A percentile compares a stretch with the other conserved stretches of the same genome.
Conservation (phyloP, 2,329 filamentous ascomycete genomes). For the Aspergillus felis region DNA sequence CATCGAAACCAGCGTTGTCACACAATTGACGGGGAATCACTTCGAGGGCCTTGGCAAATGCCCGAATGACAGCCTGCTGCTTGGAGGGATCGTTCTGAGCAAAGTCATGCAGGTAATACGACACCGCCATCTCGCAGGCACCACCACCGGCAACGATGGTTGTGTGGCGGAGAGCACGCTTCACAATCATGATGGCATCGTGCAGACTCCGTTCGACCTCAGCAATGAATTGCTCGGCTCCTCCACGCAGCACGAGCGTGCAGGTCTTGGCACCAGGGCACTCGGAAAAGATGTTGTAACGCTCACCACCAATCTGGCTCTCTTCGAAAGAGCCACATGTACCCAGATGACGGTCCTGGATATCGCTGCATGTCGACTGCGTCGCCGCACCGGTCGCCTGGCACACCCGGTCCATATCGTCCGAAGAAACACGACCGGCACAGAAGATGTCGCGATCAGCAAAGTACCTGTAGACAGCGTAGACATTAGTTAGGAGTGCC, state of each 20-base stretch:
- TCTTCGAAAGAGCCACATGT: constrained; percentile 90
- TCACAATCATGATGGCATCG: constrained; percentile 99
- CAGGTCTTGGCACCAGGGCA: constrained; percentile 96
- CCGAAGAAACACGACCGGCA: constrained; percentile 82
- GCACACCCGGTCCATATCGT: constrained; percentile 94
- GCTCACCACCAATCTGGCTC: constrained; percentile 93
- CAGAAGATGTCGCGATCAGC: constrained; percentile 98
- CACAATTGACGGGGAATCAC: constrained; percentile 95
- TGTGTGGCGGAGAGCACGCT: constrained; percentile 92
- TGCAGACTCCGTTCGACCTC: constrained; percentile 97
- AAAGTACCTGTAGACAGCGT: constrained; percentile 59
- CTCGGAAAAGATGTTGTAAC: constrained; percentile 97
- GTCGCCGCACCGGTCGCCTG: constrained; percentile 88
- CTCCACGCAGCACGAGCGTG: constrained; percentile 89
- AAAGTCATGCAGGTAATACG: constrained; percentile 85
- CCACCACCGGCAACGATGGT: constrained; percentile 94
- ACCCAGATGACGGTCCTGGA: constrained; percentile 81
- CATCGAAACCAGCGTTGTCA: constrained; percentile 97
- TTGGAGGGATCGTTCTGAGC: constrained; percentile 90
- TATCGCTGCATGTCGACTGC: constrained; percentile 96
- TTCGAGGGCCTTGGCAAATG: constrained; percentile 94
- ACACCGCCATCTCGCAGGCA: constrained; percentile 94
- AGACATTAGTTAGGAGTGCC: not conserved
- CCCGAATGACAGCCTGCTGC: constrained; percentile 96
- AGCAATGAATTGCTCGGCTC: constrained; percentile 97